phyloP scores from a whole-genome alignment of 2,329 filamentous ascomycete genomes.

The Monilinia polystroma region DNA sequence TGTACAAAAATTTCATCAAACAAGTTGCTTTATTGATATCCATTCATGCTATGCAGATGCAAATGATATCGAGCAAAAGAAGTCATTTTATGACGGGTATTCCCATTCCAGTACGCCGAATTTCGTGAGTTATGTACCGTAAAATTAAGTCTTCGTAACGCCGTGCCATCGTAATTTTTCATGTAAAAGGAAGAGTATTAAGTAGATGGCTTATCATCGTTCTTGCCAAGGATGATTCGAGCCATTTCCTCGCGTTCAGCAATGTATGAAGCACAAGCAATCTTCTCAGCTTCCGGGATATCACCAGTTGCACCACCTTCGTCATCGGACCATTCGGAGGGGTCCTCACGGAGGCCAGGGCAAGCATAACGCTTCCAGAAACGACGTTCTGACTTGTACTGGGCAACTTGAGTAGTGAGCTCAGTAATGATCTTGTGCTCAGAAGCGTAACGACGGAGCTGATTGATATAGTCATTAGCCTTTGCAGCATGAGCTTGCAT shows the following conservation, averaged over 20 bases:
- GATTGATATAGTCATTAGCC: slow-evolving; percentile 57
- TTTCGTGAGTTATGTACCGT: slow-evolving; percentile 9
- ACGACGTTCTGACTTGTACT: slow-evolving; percentile 57
- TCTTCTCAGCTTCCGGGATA: slow-evolving; percentile 39
- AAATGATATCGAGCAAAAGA: slow-evolving; percentile 10
- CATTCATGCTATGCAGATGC: slow-evolving; percentile 11
- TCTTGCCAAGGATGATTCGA: slow-evolving; percentile 3
- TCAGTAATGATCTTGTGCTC: slow-evolving; percentile 56
- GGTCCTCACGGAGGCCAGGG: slow-evolving; percentile 58
- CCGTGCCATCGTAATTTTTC: slow-evolving; percentile 4
- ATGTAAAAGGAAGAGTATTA: not conserved
- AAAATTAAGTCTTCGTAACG: slow-evolving; percentile 2
- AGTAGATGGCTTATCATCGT: not conserved
- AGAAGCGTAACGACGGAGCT: slow-evolving; percentile 56
- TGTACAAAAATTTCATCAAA: slow-evolving; percentile 18
- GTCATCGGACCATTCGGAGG: slow-evolving; percentile 57
- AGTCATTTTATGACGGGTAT: slow-evolving; percentile 16
- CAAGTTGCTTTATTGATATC: slow-evolving; percentile 4
- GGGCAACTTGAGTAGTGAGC: slow-evolving; percentile 52
- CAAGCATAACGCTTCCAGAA: slow-evolving; percentile 68
- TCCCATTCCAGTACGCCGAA: slow-evolving; percentile 13
- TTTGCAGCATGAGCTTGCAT: slow-evolving; percentile 60
- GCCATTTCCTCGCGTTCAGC: slow-evolving; percentile 16
- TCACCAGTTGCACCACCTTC: slow-evolving; percentile 60
- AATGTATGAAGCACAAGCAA: slow-evolving; percentile 6